Percentiles rank a stretch among this genome's conserved stretches.
Evolutionary conservation across 179 eudicot genomes (phyloP).

Genomic region (Silene coronaria): DNA sequence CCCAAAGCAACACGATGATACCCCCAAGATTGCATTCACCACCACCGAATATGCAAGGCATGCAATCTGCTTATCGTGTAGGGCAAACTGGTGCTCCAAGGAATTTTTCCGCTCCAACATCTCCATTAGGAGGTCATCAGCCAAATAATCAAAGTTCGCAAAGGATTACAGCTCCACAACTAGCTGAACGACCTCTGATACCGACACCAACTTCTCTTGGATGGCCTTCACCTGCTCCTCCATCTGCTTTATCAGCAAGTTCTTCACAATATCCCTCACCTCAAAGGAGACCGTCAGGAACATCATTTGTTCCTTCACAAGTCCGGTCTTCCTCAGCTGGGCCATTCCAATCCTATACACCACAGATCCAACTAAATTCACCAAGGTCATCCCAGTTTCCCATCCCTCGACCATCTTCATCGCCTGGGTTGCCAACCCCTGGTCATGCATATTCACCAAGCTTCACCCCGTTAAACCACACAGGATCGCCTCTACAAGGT

Average conservation of each 20-base stretch:
- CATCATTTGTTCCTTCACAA: slow-evolving; percentile 30
- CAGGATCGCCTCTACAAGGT: slow-evolving; percentile 37
- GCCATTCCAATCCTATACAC: slow-evolving; percentile 30
- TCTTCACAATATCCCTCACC: slow-evolving; percentile 21
- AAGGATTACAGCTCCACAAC: slow-evolving; percentile 24
- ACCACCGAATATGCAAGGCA: slow-evolving; percentile 34
- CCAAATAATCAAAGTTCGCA: slow-evolving; percentile 31
- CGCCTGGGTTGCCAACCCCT: slow-evolving; percentile 30
- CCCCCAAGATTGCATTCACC: slow-evolving; percentile 43
- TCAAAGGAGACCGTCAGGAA: slow-evolving; percentile 28
- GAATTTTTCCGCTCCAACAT: slow-evolving; percentile 28
- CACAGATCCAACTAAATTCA: slow-evolving; percentile 23
- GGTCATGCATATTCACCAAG: slow-evolving; percentile 33
- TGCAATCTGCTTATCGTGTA: slow-evolving; percentile 32
- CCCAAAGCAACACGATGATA: slow-evolving; percentile 32
- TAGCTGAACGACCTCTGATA: slow-evolving; percentile 25
- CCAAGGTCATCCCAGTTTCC: slow-evolving; percentile 35
- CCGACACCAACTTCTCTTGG: slow-evolving; percentile 28
- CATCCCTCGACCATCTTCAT: slow-evolving; percentile 30
- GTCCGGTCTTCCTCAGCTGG: slow-evolving; percentile 31
- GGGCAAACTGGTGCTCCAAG: slow-evolving; percentile 50
- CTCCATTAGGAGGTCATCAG: slow-evolving; percentile 33
- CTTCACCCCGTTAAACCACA: slow-evolving; percentile 46
- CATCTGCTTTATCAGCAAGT: slow-evolving; percentile 25
- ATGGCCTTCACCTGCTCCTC: slow-evolving; percentile 28